Evolutionary conservation across 2,329 filamentous ascomycete genomes (phyloP).

Genomic region (Hymenoscyphus occultus): DNA sequence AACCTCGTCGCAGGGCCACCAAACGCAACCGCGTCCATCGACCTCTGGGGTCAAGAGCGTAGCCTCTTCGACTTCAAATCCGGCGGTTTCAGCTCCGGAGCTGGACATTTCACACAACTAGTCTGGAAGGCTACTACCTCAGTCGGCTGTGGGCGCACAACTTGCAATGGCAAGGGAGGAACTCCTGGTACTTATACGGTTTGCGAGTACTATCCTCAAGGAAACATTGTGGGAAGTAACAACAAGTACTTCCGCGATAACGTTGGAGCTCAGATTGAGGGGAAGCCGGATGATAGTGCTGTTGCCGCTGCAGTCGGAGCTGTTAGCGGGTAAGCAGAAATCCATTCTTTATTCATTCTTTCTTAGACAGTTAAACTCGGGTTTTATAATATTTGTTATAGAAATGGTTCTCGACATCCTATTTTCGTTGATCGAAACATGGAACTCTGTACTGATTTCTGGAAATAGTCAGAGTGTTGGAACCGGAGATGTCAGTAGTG

Average conservation of each 20-base stretch:
- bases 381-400: background rate
- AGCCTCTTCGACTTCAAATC: constrained; percentile 55
- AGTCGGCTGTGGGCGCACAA: constrained; percentile 51
- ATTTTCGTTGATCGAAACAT: constrained; percentile 1
- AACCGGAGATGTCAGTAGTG: background rate
- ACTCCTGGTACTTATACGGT: constrained; percentile 60
- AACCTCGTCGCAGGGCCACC: constrained; percentile 69
- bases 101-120: constrained; percentile 71
- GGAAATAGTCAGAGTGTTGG: constrained; percentile 5
- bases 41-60: constrained; percentile 64
- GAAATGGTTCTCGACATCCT: too few relatives aligned
- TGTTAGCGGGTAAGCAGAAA: background rate
- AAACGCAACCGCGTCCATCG: constrained; percentile 57
- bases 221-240: constrained; percentile 58
- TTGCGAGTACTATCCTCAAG: constrained; percentile 67
- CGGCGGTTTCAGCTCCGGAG: constrained; percentile 55
- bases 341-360: background rate
- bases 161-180: constrained; percentile 43
- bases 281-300: constrained; percentile 29
- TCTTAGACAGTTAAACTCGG: background rate
- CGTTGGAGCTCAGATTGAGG: constrained; percentile 26
- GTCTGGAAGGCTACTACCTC: constrained; percentile 64
- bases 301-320: constrained; percentile 1
- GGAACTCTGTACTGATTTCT: background rate
- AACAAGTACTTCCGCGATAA: constrained; percentile 44